Percentiles rank a stretch among this genome's conserved stretches.
Conservation (phyloP, 768 basidiomycete genomes). For the Guyanaporus albipodus region DNA sequence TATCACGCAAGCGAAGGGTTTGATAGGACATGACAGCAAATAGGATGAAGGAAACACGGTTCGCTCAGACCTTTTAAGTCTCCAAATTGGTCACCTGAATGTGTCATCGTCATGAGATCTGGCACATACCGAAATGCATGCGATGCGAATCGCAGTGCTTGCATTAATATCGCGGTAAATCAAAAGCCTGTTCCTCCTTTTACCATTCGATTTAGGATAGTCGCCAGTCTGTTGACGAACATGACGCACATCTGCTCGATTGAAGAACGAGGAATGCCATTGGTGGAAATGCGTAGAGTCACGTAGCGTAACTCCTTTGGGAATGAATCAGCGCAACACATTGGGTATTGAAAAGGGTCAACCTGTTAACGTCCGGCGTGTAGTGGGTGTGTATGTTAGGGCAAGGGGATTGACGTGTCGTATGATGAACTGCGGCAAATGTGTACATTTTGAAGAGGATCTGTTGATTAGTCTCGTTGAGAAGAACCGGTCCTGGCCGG, state of each 20-base stretch:
- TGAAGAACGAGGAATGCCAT: conserved; percentile 2
- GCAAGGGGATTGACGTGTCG: background rate
- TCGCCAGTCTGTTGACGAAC: background rate
- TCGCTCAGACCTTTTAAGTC: conserved; percentile 8
- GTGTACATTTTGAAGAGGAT: background rate
- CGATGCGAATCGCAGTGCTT: conserved; percentile 1
- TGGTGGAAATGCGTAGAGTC: background rate
- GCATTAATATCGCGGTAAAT: conserved; percentile 1
- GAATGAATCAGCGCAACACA: background rate
- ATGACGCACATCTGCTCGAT: background rate
- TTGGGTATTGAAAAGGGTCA: conserved; percentile 1
- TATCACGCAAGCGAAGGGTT: conserved; percentile 40
- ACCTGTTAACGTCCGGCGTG: background rate
- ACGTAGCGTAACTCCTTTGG: background rate
- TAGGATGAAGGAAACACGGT: background rate
- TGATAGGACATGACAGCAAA: conserved; percentile 19
- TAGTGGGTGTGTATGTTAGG: background rate
- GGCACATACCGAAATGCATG: background rate
- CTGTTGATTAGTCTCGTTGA: background rate
- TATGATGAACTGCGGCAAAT: background rate
- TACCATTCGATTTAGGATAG: background rate
- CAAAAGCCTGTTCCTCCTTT: background rate
- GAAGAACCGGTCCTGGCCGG: conserved; percentile 17
- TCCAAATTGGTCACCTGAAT: background rate
- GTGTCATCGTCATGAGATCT: background rate